Percentiles rank a stretch among this genome's conserved stretches.
phyloP scores from a whole-genome alignment of 108 stramenopile species.

The Fragilariopsis cylindrus region DNA sequence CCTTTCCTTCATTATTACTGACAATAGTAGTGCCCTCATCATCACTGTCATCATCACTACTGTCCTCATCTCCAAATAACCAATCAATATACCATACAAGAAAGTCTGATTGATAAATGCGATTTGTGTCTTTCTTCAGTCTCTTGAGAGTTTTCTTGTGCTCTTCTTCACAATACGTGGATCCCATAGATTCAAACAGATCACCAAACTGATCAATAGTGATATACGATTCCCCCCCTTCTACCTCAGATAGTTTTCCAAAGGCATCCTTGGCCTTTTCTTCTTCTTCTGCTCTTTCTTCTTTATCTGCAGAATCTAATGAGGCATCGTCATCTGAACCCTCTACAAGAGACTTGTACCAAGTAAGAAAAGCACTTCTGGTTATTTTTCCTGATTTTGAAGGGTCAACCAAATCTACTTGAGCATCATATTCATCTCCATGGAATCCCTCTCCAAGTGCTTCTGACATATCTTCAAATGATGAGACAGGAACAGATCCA shows the following conservation, averaged over 20 bases:
- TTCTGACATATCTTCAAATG: constrained; percentile 70
- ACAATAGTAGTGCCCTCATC: constrained; percentile 24
- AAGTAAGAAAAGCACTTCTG: constrained; percentile 55
- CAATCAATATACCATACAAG: constrained; percentile 85
- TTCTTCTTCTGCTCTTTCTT: constrained; percentile 71
- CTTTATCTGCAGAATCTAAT: constrained; percentile 42
- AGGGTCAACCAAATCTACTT: constrained; percentile 60
- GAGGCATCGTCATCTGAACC: constrained; percentile 40
- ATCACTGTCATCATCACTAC: constrained; percentile 46
- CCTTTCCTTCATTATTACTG: constrained; percentile 15
- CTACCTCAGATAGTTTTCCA: constrained; percentile 12
- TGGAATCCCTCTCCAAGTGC: constrained; percentile 84
- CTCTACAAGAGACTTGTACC: constrained; percentile 64
- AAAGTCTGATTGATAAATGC: constrained; percentile 52
- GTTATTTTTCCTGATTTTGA: constrained; percentile 44
- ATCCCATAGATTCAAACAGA: constrained; percentile 77
- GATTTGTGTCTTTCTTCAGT: constrained; percentile 39
- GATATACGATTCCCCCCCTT: constrained; percentile 30
- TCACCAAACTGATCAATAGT: constrained; percentile 53
- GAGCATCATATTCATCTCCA: constrained; percentile 77
- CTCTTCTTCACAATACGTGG: constrained; percentile 89
- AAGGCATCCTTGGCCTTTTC: constrained; percentile 58
- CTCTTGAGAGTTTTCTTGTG: constrained; percentile 63
- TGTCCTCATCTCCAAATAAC: constrained; percentile 69
- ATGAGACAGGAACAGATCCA: constrained; percentile 43